Percentiles rank a stretch among this genome's conserved stretches.
These are phyloP conservation scores for Chlamydomonas incerta DNA, from an alignment of 139 green algal genomes.

Conservation along the genomic window DNA sequence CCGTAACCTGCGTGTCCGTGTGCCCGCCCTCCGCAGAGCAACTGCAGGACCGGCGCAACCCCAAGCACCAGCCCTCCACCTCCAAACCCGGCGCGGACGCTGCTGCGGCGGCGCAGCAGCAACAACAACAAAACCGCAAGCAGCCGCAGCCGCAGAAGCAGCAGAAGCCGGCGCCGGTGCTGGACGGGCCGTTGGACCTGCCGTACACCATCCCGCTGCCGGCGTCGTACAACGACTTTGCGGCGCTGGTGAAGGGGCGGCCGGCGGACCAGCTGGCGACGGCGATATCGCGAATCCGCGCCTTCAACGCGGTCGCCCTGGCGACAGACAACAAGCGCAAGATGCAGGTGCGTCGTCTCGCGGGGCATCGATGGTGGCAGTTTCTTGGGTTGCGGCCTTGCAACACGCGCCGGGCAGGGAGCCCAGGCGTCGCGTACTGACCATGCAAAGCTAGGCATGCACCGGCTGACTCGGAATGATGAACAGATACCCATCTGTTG, in stretches of 20 bases:
- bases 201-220: constrained; percentile 87
- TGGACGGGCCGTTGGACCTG: constrained; percentile 71
- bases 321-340: constrained; percentile 76
- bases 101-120: not conserved
- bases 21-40: not conserved
- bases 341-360: constrained; percentile 72
- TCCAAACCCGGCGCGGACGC: not conserved
- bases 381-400: not conserved
- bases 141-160: constrained; percentile 7
- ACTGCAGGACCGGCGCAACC: constrained; percentile 15
- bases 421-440: no score
- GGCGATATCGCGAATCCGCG: constrained; percentile 81
- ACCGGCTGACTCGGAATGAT: not conserved
- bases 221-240: constrained; percentile 77
- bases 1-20: no score
- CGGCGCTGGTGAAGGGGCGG: constrained; percentile 57
- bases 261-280: constrained; percentile 67
- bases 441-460: no score
- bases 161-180: not conserved
- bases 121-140: no score
- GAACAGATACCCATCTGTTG: constrained; percentile 12
- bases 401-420: no score
- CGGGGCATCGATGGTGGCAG: no score
- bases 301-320: constrained; percentile 81
- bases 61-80: not conserved